Conservation (phyloP, 1,284 basidiomycete genomes). For the Melampsora abietis-canadensis region DNA sequence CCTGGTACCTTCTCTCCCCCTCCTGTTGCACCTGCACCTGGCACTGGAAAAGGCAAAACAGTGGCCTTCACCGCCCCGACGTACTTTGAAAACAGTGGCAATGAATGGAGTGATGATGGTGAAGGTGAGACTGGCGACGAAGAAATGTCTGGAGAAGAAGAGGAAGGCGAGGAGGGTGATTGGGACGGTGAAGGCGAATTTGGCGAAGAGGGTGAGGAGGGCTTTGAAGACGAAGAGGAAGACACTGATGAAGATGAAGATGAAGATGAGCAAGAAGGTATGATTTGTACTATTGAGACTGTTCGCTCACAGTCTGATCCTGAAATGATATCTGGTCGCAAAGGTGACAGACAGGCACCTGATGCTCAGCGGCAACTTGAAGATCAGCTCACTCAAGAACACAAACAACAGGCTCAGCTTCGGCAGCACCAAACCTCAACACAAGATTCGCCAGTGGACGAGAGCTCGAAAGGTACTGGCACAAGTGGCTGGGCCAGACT, state of each 20-base stretch:
- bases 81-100: slow-evolving; percentile 58
- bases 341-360: slow-evolving; percentile 57
- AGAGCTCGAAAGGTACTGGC: not conserved
- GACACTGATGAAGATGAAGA: slow-evolving; percentile 44
- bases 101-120: slow-evolving; percentile 66
- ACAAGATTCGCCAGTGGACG: slow-evolving; percentile 12
- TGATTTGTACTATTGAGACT: not conserved
- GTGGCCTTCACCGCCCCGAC: slow-evolving; percentile 58
- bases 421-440: slow-evolving; percentile 51
- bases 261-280: slow-evolving; percentile 42
- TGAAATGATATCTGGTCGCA: slow-evolving; percentile 59
- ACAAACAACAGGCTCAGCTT: slow-evolving; percentile 48
- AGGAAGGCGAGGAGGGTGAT: slow-evolving; percentile 67
- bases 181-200: slow-evolving; percentile 60
- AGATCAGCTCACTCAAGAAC: slow-evolving; percentile 42
- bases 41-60: slow-evolving; percentile 46
- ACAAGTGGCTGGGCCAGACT: slow-evolving; percentile 41
- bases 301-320: slow-evolving; percentile 46
- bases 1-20: slow-evolving; percentile 48
- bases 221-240: slow-evolving; percentile 45
- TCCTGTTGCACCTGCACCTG: slow-evolving; percentile 45
- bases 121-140: slow-evolving; percentile 50
- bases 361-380: slow-evolving; percentile 46
- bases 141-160: slow-evolving; percentile 57
- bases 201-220: slow-evolving; percentile 46